Conservation (phyloP, 306 rosid genomes). For the Quercus robur region DNA sequence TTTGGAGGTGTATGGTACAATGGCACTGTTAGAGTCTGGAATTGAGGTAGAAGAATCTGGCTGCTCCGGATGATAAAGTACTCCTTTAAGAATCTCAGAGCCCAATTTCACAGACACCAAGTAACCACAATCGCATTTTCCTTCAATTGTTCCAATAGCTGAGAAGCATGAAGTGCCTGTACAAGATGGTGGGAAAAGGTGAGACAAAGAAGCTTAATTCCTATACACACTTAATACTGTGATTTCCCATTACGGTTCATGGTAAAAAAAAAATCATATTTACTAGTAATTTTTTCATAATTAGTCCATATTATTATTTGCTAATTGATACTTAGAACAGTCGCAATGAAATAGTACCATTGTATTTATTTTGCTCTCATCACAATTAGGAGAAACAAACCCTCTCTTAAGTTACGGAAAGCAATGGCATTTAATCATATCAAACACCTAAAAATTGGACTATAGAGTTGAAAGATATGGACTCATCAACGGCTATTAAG, state of each 20-base stretch:
- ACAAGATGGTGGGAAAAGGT: too few relatives aligned
- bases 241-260: background rate
- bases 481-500: background rate
- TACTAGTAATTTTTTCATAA: too few relatives aligned
- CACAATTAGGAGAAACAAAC: background rate
- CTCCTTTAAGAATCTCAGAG: constrained; percentile 71
- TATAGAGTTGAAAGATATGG: background rate
- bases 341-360: background rate
- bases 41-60: constrained; percentile 20
- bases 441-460: background rate
- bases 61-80: constrained; percentile 71
- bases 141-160: constrained; percentile 74
- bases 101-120: constrained; percentile 81
- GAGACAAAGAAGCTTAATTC: background rate
- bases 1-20: constrained; percentile 48
- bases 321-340: background rate
- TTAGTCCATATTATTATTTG: background rate
- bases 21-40: constrained; percentile 29
- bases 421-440: too few relatives aligned
- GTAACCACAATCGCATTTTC: constrained; percentile 87
- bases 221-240: background rate
- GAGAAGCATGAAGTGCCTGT: constrained; percentile 16
- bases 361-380: background rate
- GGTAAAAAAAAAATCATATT: background rate
- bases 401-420: too few relatives aligned